Base-by-base conservation (phyloP, 2,329 filamentous ascomycete species). In the Pyricularia sp. region DNA sequence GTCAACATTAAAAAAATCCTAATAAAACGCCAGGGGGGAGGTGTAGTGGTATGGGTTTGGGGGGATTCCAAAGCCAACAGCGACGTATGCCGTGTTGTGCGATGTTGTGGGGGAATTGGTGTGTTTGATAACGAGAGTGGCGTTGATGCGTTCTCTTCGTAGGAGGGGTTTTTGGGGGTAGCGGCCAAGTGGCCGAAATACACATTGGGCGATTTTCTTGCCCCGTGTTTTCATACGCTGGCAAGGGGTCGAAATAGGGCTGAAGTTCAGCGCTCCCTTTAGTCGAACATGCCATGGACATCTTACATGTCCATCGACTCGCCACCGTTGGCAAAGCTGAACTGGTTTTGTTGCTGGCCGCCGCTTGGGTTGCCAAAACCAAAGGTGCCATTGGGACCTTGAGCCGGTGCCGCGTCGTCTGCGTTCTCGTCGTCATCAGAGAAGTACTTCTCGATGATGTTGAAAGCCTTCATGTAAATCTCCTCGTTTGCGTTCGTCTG, bases 381-480 rank as follows among this genome's bases (percentile, higher is more conserved):
- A 80, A 94, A 95, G 69, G 89, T 89, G 70, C 90, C 90, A 75
- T 92, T 92, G 59, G 84, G 79, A 64, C 87, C 88, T 75, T 90
- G 88, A 30, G 83, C 79, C 77, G 93, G 90, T 71, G 92, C 90
- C 63, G 83, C 83, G 76, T 96, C 92, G 71, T 93, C 92, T 74
- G 93, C 93, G 75, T 94, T 93, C 78, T 97, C 95, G 69, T 98
- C 95, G 74, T 99, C 95, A 76, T 99, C 95, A 0, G 94, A 97
- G 84, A 99, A 99, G 87, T 99, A 99, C 85, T 97, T 97, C 86
- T 99, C 95, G 74, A 99, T 99, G 81, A 99, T 99, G 87, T 97
- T 98, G 87, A 98, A 99, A 0, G 95, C 95, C 89, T 99, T 99
- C 94, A 99, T 98, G 86, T 99, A 99, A 75, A 99, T 99, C 83